Base-by-base conservation (phyloP, 306 rosid species). In the Inga leiocalycina region DNA sequence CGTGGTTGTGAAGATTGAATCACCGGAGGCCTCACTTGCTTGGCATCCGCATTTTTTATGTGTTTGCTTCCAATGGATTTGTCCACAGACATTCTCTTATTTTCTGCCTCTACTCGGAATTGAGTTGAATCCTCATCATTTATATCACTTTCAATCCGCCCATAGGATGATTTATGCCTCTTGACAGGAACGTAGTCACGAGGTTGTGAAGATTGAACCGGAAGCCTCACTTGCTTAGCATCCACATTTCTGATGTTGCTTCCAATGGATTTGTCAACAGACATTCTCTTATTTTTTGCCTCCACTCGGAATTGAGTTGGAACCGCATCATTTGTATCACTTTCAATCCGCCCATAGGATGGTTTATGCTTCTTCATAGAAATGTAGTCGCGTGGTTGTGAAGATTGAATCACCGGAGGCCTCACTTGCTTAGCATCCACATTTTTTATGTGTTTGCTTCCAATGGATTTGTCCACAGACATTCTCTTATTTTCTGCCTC, bases 281-380 rank as follows among this genome's bases (percentile, higher is more conserved):
- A 59, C 16, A 44, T 77, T 71, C 4, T 70, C 72, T 43, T 19
- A 51, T 51, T 71, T 66, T 62, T 46, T 59, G 70, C 24, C 22
- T 37, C 54, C 57, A 22, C 12, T 43, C 39, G 56, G 37, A 49
- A 51, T 48, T 48, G 24, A 37, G 32, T 64, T 6, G 3, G 24
- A 80, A 85, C 73, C 73, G 11, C 27, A 46, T 68, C 80, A 83
- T 44, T 90, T 88, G 3, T 14, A 49, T 14, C 54, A 49, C 16
- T 49, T 49, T 49, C 17, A 49, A 16, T 49, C 54, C 54, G 16
- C 14, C 54, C 54, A 49, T 14, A 3, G 5, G 12, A 32, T 3
- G 86, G 89, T 81, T 76, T 84, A n/a, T 84, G 84, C 85, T 54
- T 76, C 16, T 9, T 30, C 22, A 11, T 0, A 16, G 83, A 74